These are phyloP conservation scores for Geosiphon pyriformis DNA, from an alignment of 192 early-diverging fungal species.

Conservation along the genomic window DNA sequence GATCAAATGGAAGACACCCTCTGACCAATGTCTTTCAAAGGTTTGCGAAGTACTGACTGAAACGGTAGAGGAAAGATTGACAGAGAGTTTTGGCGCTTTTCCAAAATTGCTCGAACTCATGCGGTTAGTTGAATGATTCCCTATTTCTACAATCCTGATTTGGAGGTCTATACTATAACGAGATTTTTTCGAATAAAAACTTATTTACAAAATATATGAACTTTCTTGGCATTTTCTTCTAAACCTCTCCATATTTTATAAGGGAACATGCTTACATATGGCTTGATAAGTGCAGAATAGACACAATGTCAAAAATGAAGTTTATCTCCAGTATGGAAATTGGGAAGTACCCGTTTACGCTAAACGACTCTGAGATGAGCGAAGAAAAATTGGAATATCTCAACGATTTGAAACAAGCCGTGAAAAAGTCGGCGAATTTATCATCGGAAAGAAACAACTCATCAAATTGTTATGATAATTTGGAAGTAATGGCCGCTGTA, in stretches of 20 bases:
- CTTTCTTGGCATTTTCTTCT: neutral
- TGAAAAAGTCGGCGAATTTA: neutral
- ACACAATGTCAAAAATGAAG: neutral
- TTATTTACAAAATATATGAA: neutral
- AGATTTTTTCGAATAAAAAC: neutral
- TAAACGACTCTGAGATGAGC: neutral
- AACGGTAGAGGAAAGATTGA: neutral
- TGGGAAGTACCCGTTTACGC: neutral
- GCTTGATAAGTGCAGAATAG: conserved; percentile 6
- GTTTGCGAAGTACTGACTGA: conserved; percentile 3
- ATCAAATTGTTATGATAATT: too few relatives aligned
- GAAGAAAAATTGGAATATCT: neutral
- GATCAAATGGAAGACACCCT: neutral
- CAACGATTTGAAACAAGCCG: neutral
- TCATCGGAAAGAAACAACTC: neutral
- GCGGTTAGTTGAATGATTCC: too few relatives aligned
- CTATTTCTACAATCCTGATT: too few relatives aligned
- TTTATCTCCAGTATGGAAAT: conserved; percentile 6
- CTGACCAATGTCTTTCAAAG: neutral
- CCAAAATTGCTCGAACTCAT: neutral
- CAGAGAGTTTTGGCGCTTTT: neutral
- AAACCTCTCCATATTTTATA: neutral
- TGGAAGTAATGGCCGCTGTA: neutral
- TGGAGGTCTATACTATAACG: too few relatives aligned
- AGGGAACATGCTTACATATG: neutral